Conservation (phyloP, 306 rosid genomes). For the Begonia fuchsioides region DNA sequence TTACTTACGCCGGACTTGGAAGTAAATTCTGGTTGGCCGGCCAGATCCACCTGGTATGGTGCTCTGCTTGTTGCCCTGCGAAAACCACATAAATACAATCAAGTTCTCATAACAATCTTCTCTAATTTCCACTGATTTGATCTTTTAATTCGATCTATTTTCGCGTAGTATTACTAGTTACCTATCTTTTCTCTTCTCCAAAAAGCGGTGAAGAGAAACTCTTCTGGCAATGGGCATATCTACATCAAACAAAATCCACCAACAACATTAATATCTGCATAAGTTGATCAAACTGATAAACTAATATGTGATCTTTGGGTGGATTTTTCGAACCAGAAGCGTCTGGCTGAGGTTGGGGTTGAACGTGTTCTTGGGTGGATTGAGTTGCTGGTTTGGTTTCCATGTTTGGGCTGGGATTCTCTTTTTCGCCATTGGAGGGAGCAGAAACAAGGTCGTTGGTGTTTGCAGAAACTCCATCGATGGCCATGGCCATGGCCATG, state of each 20-base stretch:
- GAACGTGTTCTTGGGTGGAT: constrained; percentile 11
- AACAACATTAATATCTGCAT: not conserved
- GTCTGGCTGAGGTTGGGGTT: constrained; percentile 14
- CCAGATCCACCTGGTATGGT: constrained; percentile 45
- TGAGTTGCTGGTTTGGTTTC: not conserved
- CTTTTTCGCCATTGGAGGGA: not conserved
- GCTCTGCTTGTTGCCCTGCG: constrained; percentile 50
- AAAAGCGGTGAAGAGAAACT: constrained; percentile 75
- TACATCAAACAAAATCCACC: constrained; percentile 8
- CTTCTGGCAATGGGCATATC: constrained; percentile 74
- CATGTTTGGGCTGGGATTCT: not conserved
- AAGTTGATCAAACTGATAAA: no score
- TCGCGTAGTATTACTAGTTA: constrained; percentile 11
- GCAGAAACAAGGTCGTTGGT: not conserved
- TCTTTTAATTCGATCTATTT: no score
- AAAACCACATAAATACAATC: not conserved
- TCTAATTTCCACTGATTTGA: no score
- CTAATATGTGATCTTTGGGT: not conserved
- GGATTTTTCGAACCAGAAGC: constrained; percentile 21
- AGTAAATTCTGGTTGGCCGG: not conserved
- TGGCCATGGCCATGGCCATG: constrained; percentile 57
- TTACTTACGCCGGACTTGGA: constrained; percentile 5
- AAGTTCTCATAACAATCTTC: not conserved
- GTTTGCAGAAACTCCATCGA: constrained; percentile 16
- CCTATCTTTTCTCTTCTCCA: constrained; percentile 93